Evolutionary conservation across 768 basidiomycete species (phyloP).

Genomic region (Kondoa subrosea): DNA sequence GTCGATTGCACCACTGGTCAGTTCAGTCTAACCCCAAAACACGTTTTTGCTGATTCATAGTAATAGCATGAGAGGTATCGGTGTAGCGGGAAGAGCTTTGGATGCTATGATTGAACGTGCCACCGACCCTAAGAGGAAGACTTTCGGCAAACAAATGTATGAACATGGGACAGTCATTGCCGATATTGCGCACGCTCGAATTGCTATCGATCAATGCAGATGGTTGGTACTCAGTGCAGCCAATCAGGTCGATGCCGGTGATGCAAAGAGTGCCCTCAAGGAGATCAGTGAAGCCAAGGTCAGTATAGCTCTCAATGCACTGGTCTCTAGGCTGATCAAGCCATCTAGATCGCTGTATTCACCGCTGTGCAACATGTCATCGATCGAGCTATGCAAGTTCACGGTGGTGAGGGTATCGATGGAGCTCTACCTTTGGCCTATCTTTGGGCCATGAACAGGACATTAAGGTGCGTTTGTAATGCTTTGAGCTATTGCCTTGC

Average conservation of each 20-base stretch:
- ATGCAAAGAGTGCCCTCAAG: constrained; percentile 86
- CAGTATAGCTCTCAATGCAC: constrained; percentile 8
- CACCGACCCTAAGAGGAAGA: constrained; percentile 77
- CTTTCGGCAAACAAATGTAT: constrained; percentile 79
- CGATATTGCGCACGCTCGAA: constrained; percentile 78
- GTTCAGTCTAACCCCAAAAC: not conserved
- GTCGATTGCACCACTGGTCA: constrained; percentile 28
- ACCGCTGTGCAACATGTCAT: constrained; percentile 71
- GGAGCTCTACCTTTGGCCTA: constrained; percentile 58
- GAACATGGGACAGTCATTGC: constrained; percentile 84
- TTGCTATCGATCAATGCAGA: constrained; percentile 76
- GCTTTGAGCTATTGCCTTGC: not conserved
- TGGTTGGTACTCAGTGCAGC: constrained; percentile 85
- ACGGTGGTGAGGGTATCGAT: constrained; percentile 87
- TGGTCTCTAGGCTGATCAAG: not conserved
- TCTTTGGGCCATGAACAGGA: constrained; percentile 63
- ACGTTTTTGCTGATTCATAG: not conserved
- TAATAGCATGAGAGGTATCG: constrained; percentile 95
- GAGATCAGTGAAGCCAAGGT: constrained; percentile 98
- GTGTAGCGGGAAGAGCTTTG: constrained; percentile 63
- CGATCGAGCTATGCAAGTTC: constrained; percentile 89
- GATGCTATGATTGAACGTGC: constrained; percentile 78
- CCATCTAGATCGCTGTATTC: constrained; percentile 77
- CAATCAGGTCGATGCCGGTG: constrained; percentile 64
- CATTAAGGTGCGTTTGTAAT: constrained; percentile 41